These are phyloP conservation scores for Jamesozyma rosinii DNA, from an alignment of 805 yeast species.

Conservation along the genomic window DNA sequence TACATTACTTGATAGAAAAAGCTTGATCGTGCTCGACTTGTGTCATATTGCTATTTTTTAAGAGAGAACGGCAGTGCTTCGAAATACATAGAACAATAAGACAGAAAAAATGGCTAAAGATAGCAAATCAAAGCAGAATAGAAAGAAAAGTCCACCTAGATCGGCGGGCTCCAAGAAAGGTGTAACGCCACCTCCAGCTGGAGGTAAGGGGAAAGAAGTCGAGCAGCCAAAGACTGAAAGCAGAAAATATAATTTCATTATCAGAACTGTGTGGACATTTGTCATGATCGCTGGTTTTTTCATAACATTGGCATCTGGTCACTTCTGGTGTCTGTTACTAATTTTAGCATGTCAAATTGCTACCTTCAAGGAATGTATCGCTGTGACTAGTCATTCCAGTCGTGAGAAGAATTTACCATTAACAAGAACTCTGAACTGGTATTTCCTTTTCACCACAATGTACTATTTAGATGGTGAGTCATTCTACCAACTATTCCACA, in stretches of 20 bases:
- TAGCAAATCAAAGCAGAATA: neutral
- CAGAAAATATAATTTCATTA: slow-evolving; percentile 42
- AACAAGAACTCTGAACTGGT: slow-evolving; percentile 84
- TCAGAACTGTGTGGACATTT: slow-evolving; percentile 86
- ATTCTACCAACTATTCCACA: slow-evolving; percentile 56
- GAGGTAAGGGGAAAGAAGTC: neutral
- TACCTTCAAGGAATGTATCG: slow-evolving; percentile 85
- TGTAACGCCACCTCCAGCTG: neutral
- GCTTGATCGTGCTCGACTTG: no score
- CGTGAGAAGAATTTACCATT: slow-evolving; percentile 74
- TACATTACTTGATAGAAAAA: no score
- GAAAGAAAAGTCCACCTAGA: neutral
- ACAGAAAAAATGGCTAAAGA: neutral
- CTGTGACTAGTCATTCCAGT: slow-evolving; percentile 71
- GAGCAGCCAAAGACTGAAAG: slow-evolving; percentile 11
- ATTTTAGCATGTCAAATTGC: slow-evolving; percentile 69
- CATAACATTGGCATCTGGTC: slow-evolving; percentile 70
- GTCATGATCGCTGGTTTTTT: slow-evolving; percentile 79
- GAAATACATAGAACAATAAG: neutral
- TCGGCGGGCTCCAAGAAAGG: neutral
- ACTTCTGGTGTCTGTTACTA: slow-evolving; percentile 63
- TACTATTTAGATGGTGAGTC: slow-evolving; percentile 85
- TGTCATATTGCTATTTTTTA: no score
- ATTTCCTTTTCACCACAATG: slow-evolving; percentile 76
- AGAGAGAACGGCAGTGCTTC: neutral